Percentiles rank a stretch among this genome's conserved stretches.
Conservation (phyloP, 331 rosid species). For the Pyracantha coccinea region DNA sequence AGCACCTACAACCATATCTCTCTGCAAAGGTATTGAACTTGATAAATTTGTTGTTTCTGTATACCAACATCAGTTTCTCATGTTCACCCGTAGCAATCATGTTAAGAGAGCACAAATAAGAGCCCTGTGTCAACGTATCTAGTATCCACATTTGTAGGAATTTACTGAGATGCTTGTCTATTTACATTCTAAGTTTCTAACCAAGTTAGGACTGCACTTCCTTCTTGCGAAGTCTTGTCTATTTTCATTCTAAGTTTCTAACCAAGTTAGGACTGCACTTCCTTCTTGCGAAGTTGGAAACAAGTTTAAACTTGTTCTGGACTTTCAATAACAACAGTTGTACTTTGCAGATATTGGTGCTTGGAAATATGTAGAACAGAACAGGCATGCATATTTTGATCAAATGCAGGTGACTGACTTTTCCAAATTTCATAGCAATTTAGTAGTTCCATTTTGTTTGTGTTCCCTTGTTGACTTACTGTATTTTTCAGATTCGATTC, state of each 20-base stretch:
- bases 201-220: background rate
- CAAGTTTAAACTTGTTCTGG: background rate
- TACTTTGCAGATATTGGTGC: conserved; percentile 72
- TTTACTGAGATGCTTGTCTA: background rate
- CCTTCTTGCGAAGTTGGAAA: background rate
- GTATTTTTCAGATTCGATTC: background rate
- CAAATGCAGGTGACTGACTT: conserved; percentile 66
- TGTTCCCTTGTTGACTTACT: background rate
- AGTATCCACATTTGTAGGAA: background rate
- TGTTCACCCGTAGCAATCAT: background rate
- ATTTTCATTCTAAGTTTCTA: background rate
- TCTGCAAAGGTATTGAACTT: conserved; percentile 56
- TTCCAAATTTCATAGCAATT: background rate
- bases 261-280: conserved; percentile 1
- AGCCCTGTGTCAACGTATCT: background rate
- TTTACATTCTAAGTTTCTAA: background rate
- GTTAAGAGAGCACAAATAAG: background rate
- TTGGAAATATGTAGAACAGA: conserved; percentile 79
- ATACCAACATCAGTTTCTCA: background rate
- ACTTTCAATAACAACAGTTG: conserved; percentile 12
- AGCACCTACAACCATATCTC: conserved; percentile 80
- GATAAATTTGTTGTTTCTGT: background rate
- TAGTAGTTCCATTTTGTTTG: background rate
- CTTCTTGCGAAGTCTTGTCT: background rate
- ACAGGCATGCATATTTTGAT: conserved; percentile 82